A percentile compares a stretch with the other conserved stretches of the same genome.
Conservation (phyloP, 352 stramenopile species). For the Globisporangium spiculum region DNA sequence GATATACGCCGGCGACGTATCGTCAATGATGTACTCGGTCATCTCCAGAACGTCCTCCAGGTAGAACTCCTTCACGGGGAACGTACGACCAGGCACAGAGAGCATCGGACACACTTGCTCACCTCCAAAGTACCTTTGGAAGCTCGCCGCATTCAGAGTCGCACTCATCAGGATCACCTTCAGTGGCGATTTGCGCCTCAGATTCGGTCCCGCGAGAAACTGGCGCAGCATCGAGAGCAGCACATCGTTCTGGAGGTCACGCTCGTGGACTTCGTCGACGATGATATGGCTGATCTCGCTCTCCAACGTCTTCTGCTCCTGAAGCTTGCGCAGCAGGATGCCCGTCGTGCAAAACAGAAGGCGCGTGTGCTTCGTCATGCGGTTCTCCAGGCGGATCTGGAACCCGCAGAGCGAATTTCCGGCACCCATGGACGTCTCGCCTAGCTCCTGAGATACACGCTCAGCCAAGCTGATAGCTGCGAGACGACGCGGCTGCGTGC, state of each 20-base stretch:
- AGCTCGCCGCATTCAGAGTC: conserved; percentile 94
- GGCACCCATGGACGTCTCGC: conserved; percentile 62
- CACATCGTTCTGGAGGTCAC: conserved; percentile 91
- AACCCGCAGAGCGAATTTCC: conserved; percentile 82
- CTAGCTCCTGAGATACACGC: conserved; percentile 93
- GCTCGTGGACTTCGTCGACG: conserved; percentile 98
- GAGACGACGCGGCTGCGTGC: conserved; percentile 95
- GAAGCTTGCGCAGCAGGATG: conserved; percentile 91
- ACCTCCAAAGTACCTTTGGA: conserved; percentile 94
- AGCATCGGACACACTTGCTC: conserved; percentile 82
- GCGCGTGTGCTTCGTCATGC: conserved; percentile 77
- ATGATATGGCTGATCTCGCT: conserved; percentile 95
- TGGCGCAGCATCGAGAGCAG: conserved; percentile 90
- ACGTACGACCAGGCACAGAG: conserved; percentile 92
- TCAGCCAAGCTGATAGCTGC: conserved; percentile 94
- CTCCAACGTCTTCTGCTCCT: conserved; percentile 71
- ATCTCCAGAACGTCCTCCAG: conserved; percentile 93
- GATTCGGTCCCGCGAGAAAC: conserved; percentile 57
- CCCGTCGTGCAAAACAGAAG: conserved; percentile 96
- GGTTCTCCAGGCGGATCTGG: conserved; percentile 93
- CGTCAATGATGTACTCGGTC: conserved; percentile 85
- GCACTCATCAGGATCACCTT: conserved; percentile 97
- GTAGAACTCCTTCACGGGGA: conserved; percentile 95
- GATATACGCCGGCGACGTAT: conserved; percentile 53
- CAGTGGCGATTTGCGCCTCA: conserved; percentile 50